A percentile compares a stretch with the other conserved stretches of the same genome.
phyloP scores from a whole-genome alignment of 2,329 filamentous ascomycete genomes.

The Hirsutella minnesotensis region DNA sequence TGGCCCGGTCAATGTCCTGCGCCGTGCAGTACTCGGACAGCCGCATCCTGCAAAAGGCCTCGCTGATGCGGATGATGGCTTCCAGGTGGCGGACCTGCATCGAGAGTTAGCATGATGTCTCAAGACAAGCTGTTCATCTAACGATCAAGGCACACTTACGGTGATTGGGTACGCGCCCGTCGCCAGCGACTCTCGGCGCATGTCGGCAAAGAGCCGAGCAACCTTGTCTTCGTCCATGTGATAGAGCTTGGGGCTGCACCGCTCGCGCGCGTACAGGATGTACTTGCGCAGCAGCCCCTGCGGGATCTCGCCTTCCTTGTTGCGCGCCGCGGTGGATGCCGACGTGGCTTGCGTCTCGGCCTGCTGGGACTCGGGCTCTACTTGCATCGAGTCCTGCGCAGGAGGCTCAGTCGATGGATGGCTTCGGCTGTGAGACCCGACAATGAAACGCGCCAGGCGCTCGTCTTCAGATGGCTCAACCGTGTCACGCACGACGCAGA shows the following conservation, averaged over 20 bases:
- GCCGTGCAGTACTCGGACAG: slow-evolving; percentile 89
- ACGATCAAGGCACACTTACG: slow-evolving; percentile 42
- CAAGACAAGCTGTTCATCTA: background rate
- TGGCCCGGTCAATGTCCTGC: slow-evolving; percentile 90
- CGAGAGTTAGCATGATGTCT: background rate
- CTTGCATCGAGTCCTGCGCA: slow-evolving; percentile 45
- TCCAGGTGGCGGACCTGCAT: slow-evolving; percentile 85
- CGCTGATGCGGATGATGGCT: slow-evolving; percentile 90
- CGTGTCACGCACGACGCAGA: slow-evolving; percentile 90
- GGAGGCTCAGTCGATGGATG: slow-evolving; percentile 51
- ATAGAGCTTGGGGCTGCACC: slow-evolving; percentile 82
- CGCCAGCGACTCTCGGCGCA: slow-evolving; percentile 83
- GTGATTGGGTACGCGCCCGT: slow-evolving; percentile 97
- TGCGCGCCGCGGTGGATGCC: slow-evolving; percentile 12
- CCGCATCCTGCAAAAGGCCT: slow-evolving; percentile 95
- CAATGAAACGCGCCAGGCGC: slow-evolving; percentile 85
- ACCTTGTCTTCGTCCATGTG: slow-evolving; percentile 98
- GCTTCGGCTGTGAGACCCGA: slow-evolving; percentile 84
- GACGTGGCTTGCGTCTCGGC: slow-evolving; percentile 22
- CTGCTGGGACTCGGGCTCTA: slow-evolving; percentile 42
- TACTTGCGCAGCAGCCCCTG: slow-evolving; percentile 92
- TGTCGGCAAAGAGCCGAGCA: slow-evolving; percentile 85
- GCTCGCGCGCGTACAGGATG: slow-evolving; percentile 87
- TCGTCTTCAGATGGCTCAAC: slow-evolving; percentile 90
- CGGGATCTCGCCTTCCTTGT: slow-evolving; percentile 53